Evolutionary conservation across 345 rosid species (phyloP).

Genomic region (Lepidium africanum): DNA sequence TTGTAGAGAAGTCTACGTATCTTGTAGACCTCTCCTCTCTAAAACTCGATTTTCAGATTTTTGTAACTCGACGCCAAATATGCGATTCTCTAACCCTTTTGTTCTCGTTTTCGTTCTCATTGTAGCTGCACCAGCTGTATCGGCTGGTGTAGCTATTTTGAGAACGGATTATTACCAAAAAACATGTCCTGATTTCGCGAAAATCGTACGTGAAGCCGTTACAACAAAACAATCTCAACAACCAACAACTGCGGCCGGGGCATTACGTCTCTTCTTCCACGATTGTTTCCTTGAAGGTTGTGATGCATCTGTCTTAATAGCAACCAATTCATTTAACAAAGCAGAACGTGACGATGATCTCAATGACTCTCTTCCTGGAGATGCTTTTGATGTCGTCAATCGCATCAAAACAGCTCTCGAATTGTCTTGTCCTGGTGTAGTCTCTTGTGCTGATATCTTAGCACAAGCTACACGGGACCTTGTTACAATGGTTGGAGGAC

Average conservation of each 20-base stretch:
- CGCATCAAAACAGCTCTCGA: conserved; percentile 47
- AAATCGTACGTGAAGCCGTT: conserved; percentile 36
- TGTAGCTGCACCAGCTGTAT: background rate
- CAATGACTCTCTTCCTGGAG: conserved; percentile 50
- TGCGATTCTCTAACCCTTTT: conserved; percentile 6
- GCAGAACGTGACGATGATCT: conserved; percentile 50
- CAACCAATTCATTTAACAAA: conserved; percentile 41
- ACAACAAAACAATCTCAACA: conserved; percentile 24
- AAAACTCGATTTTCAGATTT: background rate
- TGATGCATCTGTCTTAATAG: conserved; percentile 46
- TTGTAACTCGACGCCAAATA: background rate
- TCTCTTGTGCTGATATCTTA: conserved; percentile 56
- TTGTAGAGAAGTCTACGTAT: conserved; percentile 18
- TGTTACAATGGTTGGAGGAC: conserved; percentile 53
- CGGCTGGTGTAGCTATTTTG: conserved; percentile 22
- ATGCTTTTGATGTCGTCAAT: conserved; percentile 40
- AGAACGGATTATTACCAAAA: conserved; percentile 37
- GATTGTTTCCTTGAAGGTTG: conserved; percentile 64
- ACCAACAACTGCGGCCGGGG: conserved; percentile 56
- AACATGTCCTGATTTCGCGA: conserved; percentile 45
- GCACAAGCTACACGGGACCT: conserved; percentile 52
- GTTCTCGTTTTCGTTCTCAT: background rate
- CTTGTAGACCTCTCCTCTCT: conserved; percentile 22
- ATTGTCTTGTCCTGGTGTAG: conserved; percentile 45
- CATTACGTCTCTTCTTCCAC: conserved; percentile 48